Percentiles rank a stretch among this genome's conserved stretches.
These are phyloP conservation scores for Ustulina deusta DNA, from an alignment of 2,329 filamentous ascomycete species.

Conservation along the genomic window DNA sequence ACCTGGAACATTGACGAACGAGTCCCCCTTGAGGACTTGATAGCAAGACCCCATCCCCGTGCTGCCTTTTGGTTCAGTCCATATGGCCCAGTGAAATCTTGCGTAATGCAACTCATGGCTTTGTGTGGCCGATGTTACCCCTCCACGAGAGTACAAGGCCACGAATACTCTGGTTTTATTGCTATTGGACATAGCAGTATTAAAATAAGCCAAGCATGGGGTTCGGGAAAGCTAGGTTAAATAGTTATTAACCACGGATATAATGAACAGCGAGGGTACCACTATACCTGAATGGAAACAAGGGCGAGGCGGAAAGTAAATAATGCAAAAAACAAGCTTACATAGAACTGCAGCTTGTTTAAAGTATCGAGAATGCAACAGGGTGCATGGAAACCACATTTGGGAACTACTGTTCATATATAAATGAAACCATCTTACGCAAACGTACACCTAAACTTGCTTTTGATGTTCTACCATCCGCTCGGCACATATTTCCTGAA, in stretches of 20 bases:
- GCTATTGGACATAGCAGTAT: not conserved
- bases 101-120: not conserved
- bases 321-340: too few species aligned
- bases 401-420: too few species aligned
- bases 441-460: too few species aligned
- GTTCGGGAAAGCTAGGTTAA: not conserved
- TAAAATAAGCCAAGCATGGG: not conserved
- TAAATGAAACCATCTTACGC: too few species aligned
- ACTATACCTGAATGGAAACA: too few species aligned
- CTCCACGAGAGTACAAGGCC: not conserved
- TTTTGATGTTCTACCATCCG: too few species aligned
- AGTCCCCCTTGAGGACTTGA: not conserved
- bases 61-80: conserved; percentile 7
- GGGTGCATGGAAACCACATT: too few species aligned
- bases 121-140: not conserved
- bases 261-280: too few species aligned
- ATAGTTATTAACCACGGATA: not conserved
- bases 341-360: too few species aligned
- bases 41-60: not conserved
- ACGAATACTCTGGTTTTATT: conserved; percentile 8
- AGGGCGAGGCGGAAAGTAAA: too few species aligned
- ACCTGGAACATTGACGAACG: not conserved
- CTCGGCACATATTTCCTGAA: too few species aligned
- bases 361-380: too few species aligned
- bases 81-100: conserved; percentile 6